Base-by-base conservation (phyloP, 805 yeast genomes). In the Pichia deserticola region DNA sequence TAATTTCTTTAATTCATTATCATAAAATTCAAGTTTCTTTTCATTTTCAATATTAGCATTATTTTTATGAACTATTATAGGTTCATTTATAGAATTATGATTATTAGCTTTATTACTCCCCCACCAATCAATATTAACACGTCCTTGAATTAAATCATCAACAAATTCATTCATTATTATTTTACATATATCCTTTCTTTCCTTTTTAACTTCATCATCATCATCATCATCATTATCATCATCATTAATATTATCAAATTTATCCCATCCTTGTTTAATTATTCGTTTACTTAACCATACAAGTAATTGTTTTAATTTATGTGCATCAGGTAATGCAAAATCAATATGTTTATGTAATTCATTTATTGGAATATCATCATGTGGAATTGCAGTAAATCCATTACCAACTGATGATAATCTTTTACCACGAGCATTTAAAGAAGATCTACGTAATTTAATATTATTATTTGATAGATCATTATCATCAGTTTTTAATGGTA, bases 401-500 rank as follows among this genome's bases (percentile, higher is more conserved):
- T 82, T 84, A 2, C 90, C 89, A 7, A 85, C 76, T 0, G 89
- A 82, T 59, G 86, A 84, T 3, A 82, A 77, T 32, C 93, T 65
- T 57, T 82, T 83, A 7, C 93, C 93, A 35, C 93, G 68, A 47
- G 76, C 75, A 38, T 74, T 61, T 54, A 81, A 65, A 1, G 85
- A 79, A 1, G 78, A 60, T 47, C 84, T 61, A 55, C 85, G 50
- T 9, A 47, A 42, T 32, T 41, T 36, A 12, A 30, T 48, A 20
- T 36, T 36, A 5, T 36, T 44, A 38, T 33, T 42, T 11, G 34
- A n/a, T 25, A 38, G 30, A 20, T 29, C 33, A 13, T 33, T 35
- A 25, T 39, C 20, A 27, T 42, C 42, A 37, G 43, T 48, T 9
- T 46, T 49, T n/a, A 53, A 42, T 36, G 56, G 54, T n/a, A 51